These are phyloP conservation scores for Polyplosphaeria fusca DNA, from an alignment of 495 filamentous ascomycete genomes.

Conservation along the genomic window DNA sequence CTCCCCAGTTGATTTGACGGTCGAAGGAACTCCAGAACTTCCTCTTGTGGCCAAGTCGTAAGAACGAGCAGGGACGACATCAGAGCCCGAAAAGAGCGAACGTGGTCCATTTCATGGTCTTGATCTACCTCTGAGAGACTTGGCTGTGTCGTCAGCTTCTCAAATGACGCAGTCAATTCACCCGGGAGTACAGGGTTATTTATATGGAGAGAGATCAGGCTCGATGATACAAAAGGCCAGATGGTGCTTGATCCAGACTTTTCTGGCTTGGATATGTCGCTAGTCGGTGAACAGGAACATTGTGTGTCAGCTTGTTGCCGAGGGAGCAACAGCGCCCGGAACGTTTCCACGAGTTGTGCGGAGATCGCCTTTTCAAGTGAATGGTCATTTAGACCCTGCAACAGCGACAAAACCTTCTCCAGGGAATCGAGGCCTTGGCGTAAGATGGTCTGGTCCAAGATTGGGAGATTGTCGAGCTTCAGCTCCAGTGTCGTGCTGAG, in stretches of 20 bases:
- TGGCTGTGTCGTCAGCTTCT: background rate
- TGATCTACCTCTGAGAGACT: background rate
- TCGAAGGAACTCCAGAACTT: constrained; percentile 5
- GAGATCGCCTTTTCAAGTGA: constrained; percentile 11
- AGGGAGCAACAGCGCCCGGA: constrained; percentile 1
- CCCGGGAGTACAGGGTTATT: background rate
- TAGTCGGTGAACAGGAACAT: background rate
- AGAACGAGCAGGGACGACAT: constrained; percentile 8
- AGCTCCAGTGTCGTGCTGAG: background rate
- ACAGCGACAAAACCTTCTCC: background rate
- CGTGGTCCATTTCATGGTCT: background rate
- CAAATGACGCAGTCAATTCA: background rate
- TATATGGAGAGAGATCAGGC: background rate
- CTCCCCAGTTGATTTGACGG: background rate
- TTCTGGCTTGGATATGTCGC: background rate
- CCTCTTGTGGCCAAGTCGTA: constrained; percentile 11
- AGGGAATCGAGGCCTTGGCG: constrained; percentile 9
- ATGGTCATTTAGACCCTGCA: background rate
- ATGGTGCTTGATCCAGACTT: background rate
- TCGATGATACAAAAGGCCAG: background rate
- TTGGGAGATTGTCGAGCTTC: constrained; percentile 5
- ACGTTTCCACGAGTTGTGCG: constrained; percentile 4
- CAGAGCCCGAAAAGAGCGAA: constrained; percentile 5
- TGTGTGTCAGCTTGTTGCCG: background rate
- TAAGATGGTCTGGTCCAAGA: background rate